These are phyloP conservation scores for Halophytophthora polymorphica DNA, from an alignment of 352 stramenopile genomes.

Conservation along the genomic window DNA sequence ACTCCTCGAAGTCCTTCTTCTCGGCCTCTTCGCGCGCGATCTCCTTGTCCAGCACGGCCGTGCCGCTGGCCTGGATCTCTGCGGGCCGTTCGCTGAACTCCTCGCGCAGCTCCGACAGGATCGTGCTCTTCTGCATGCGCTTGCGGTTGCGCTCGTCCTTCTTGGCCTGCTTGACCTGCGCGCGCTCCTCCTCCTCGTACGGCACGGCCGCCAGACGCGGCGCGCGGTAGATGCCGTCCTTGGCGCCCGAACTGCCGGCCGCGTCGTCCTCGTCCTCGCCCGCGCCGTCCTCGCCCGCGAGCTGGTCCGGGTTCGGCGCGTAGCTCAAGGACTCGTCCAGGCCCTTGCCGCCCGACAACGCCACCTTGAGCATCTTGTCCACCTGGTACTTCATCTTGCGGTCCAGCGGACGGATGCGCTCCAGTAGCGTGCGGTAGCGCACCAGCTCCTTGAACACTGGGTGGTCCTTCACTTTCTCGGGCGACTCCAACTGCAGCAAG, in stretches of 20 bases:
- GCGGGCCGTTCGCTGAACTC: constrained; percentile 81
- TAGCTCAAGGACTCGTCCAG: constrained; percentile 80
- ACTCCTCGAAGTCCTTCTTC: constrained; percentile 85
- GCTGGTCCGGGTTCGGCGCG: constrained; percentile 71
- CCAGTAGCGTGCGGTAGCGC: constrained; percentile 79
- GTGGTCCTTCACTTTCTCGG: constrained; percentile 69
- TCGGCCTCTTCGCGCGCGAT: constrained; percentile 77
- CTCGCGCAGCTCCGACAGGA: constrained; percentile 79
- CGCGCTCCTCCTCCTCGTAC: constrained; percentile 84
- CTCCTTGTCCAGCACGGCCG: constrained; percentile 74
- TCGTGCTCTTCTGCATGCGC: constrained; percentile 81
- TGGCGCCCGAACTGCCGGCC: constrained; percentile 22
- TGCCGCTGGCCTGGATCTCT: constrained; percentile 65
- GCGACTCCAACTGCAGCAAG: constrained; percentile 49
- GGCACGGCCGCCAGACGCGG: constrained; percentile 73
- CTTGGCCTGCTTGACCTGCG: constrained; percentile 78
- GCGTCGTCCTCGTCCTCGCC: constrained; percentile 45
- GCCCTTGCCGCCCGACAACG: constrained; percentile 65
- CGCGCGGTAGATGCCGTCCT: constrained; percentile 75
- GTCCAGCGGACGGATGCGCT: constrained; percentile 80
- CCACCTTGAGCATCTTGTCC: constrained; percentile 89
- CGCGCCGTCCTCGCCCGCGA: constrained; percentile 55
- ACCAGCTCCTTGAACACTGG: constrained; percentile 85
- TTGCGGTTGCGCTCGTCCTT: constrained; percentile 76
- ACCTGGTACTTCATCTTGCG: constrained; percentile 89